Percentiles rank a stretch among this genome's conserved stretches.
phyloP scores from a whole-genome alignment of 352 stramenopile species.

The Aphanomyces astaci region DNA sequence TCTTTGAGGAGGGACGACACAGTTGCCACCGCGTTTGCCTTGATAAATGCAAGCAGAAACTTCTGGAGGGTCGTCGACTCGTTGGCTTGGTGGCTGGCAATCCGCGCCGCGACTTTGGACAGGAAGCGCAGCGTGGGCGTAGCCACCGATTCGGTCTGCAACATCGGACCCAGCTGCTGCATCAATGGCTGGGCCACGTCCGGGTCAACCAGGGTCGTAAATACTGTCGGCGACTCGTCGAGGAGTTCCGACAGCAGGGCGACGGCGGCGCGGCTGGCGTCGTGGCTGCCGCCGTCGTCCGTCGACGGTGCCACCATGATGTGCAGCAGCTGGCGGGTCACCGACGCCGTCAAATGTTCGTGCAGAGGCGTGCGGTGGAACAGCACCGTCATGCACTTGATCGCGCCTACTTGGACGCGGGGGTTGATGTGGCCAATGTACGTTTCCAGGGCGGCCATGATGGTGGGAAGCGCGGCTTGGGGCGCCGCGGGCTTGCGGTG shows the following conservation, averaged over 20 bases:
- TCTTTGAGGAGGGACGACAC: conserved; percentile 67
- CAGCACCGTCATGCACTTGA: conserved; percentile 16
- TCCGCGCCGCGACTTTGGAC: background rate
- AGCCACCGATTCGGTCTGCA: conserved; percentile 3
- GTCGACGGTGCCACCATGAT: conserved; percentile 12
- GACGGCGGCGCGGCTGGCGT: conserved; percentile 40
- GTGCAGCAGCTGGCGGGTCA: background rate
- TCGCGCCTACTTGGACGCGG: background rate
- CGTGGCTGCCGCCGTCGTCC: conserved; percentile 1
- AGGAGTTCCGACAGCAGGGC: conserved; percentile 61
- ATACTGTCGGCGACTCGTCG: conserved; percentile 41
- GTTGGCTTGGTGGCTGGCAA: conserved; percentile 7
- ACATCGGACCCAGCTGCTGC: background rate
- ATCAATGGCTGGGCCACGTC: background rate
- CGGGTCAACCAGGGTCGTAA: conserved; percentile 26
- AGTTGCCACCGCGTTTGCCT: conserved; percentile 57
- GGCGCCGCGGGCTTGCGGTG: background rate
- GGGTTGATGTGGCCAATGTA: conserved; percentile 1
- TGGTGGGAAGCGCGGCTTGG: background rate
- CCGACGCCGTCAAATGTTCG: background rate
- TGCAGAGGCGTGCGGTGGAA: conserved; percentile 8
- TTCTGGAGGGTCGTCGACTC: conserved; percentile 43
- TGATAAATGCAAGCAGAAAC: conserved; percentile 65
- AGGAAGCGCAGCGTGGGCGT: conserved; percentile 12
- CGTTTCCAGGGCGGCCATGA: background rate